Base-by-base conservation (phyloP, 139 green algal species). In the Coelastrella sp. region DNA sequence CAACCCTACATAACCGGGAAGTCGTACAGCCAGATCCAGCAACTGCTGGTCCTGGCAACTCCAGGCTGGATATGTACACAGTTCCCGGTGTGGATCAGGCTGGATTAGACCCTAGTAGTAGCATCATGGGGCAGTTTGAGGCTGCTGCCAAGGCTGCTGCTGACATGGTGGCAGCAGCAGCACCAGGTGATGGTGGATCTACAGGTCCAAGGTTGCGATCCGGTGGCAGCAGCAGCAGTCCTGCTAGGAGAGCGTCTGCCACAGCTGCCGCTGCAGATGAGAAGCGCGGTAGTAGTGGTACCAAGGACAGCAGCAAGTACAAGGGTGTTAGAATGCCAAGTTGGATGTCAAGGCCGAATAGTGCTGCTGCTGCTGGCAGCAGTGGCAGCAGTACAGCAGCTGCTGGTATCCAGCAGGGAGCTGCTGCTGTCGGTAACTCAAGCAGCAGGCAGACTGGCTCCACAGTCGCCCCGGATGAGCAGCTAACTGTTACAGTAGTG, bases 1-100 rank as follows among this genome's bases (percentile, higher is more conserved):
- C 80, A 56, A 88, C 83, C 14, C 47, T 88, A 11, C 83, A 88
- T 59, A 87, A 87, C 64, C 60, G 82, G 32, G 82, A 79, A 65
- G 56, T 57, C 17, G 65, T 87, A 5, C 64, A 86, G 11, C 8
- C 61, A 13, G 61, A 71, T 71, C 10, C 10, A 13, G 0, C 11
- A 2, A 2, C 10, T 10, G 8, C 11, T 71, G 61, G 11, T 19
- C 61, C 32, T 47, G 32, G 32, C 32, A 47, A 47, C 32, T 47
- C 32, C 32, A 47, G 32, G 32, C 32, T 47, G 32, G 32, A 47
- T 47, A 47, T 47, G 32, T 47, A 47, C 32, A 47, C 32, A 0
- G 0, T 47, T 47, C 68, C 68, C 17, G 68, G 68, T 14, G 5
- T 76, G 64, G 64, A 14, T 71, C 4, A 7, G 13, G 4, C 64